Evolutionary conservation across 2,329 filamentous ascomycete species (phyloP).

Genomic region (Fusarium piperis): DNA sequence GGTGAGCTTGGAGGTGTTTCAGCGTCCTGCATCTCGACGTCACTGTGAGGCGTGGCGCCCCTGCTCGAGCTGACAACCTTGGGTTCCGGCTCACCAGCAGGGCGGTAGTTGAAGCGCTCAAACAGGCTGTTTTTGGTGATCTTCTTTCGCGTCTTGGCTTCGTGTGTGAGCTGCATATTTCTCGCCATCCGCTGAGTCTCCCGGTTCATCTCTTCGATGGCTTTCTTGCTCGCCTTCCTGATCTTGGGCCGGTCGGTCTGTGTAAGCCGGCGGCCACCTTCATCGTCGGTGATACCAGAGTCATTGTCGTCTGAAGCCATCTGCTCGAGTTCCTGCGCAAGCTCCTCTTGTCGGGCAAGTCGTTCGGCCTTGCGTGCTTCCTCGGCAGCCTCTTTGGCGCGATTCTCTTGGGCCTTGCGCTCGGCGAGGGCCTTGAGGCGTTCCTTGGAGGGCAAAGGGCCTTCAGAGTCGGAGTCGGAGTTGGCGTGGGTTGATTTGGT

Average conservation of each 20-base stretch:
- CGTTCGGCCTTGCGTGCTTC: slow-evolving; percentile 59
- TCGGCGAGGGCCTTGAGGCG: slow-evolving; percentile 78
- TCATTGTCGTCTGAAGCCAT: slow-evolving; percentile 49
- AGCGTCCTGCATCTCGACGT: slow-evolving; percentile 60
- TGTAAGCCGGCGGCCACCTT: slow-evolving; percentile 71
- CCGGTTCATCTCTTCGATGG: slow-evolving; percentile 91
- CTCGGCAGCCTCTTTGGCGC: slow-evolving; percentile 71
- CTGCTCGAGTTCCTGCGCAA: slow-evolving; percentile 50
- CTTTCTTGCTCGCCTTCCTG: slow-evolving; percentile 93
- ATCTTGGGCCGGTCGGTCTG: slow-evolving; percentile 72
- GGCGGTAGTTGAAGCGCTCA: slow-evolving; percentile 81
- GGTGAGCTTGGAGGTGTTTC: slow-evolving; percentile 80
- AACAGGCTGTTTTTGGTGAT: slow-evolving; percentile 86
- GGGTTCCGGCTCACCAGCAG: slow-evolving; percentile 47
- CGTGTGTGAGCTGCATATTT: slow-evolving; percentile 90
- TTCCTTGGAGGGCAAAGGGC: slow-evolving; percentile 61
- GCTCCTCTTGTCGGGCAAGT: slow-evolving; percentile 47
- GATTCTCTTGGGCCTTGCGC: slow-evolving; percentile 76
- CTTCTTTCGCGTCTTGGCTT: slow-evolving; percentile 91
- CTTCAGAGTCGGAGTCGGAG: slow-evolving; percentile 52
- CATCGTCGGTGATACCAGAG: slow-evolving; percentile 69
- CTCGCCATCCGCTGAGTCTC: slow-evolving; percentile 92
- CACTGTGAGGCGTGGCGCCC: slow-evolving; percentile 61
- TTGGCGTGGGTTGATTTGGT: slow-evolving; percentile 45
- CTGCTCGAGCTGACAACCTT: slow-evolving; percentile 66